Percentiles rank a stretch among this genome's conserved stretches.
These are phyloP conservation scores for Fusarium xylarioides DNA, from an alignment of 2,329 filamentous ascomycete genomes.

Conservation along the genomic window DNA sequence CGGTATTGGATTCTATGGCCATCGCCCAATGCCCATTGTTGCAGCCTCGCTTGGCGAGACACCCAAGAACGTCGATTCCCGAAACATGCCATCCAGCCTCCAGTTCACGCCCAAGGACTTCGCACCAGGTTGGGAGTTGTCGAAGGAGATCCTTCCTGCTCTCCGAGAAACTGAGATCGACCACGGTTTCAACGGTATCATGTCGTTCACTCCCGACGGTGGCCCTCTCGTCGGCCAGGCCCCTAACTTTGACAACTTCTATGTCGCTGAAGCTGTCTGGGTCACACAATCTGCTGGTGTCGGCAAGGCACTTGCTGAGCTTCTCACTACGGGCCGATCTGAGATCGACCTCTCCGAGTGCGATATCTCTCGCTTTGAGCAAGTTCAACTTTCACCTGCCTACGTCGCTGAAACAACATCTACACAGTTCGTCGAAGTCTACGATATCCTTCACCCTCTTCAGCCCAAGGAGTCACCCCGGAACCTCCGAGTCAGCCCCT, in stretches of 20 bases:
- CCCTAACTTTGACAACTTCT: slow-evolving; percentile 68
- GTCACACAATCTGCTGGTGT: slow-evolving; percentile 73
- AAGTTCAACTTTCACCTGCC: slow-evolving; percentile 63
- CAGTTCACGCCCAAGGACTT: slow-evolving; percentile 69
- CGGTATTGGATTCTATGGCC: slow-evolving; percentile 72
- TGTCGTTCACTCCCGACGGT: slow-evolving; percentile 73
- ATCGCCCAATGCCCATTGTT: slow-evolving; percentile 67
- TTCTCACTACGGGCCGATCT: slow-evolving; percentile 65
- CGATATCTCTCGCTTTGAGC: slow-evolving; percentile 68
- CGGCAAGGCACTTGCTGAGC: slow-evolving; percentile 66
- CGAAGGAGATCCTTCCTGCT: slow-evolving; percentile 62
- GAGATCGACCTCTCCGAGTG: slow-evolving; percentile 66
- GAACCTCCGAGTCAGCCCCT: slow-evolving; percentile 67
- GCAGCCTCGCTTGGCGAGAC: slow-evolving; percentile 64
- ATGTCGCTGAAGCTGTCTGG: slow-evolving; percentile 72
- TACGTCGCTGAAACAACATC: slow-evolving; percentile 68
- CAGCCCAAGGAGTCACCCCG: slow-evolving; percentile 66
- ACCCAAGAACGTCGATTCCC: slow-evolving; percentile 61
- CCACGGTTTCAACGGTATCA: slow-evolving; percentile 72
- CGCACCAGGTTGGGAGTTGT: slow-evolving; percentile 66
- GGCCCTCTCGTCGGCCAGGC: slow-evolving; percentile 67
- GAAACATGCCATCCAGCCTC: slow-evolving; percentile 71
- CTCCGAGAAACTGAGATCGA: slow-evolving; percentile 61
- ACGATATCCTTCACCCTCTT: slow-evolving; percentile 70
- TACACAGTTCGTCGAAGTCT: slow-evolving; percentile 71